Base-by-base conservation (phyloP, 352 stramenopile species). In the Pelagophyceae sp. region DNA sequence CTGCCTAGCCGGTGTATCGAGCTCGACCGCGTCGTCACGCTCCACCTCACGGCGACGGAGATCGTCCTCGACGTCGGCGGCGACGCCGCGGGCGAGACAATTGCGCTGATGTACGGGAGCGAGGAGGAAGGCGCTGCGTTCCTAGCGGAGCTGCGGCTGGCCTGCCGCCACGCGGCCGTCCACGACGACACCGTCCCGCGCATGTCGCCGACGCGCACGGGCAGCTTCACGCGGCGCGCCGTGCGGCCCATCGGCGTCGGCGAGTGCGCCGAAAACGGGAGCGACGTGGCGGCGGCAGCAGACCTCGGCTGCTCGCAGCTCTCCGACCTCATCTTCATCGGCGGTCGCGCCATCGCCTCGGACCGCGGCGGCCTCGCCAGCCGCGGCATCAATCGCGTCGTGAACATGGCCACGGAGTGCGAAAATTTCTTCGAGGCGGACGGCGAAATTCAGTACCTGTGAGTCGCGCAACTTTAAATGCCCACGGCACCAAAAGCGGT, bases 331-430 rank as follows among this genome's bases (percentile, higher is more conserved):
- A 25, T 80, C 25, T 75, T 65, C 27, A 74, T 76, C 37, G 77
- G 77, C 40, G 63, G 77, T 29, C 71, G 71, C n/a, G 37, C 50
- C 37, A 64, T 75, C 29, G 77, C 71, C 23, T n/a, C 31, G 23
- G 77, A 80, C 51, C 0, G 11, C 0, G 38, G 20, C 61, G 77
- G 67, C 0, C 72, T 75, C 33, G 5, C 5, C 15, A 27, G 15
- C 29, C n/a, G 51, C 6, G 54, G 71, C 33, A 70, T 80, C 40
- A 80, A 71, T 31, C 77, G 78, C 61, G 77, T 80, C 40, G 23
- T 80, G 23, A 75, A 60, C 50, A 71, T 80, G 50, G 38, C 38
- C 38, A 54, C 35, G 38, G 61, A 75, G 45, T 78, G 70, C 65
- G 71, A 78, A 20, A 37, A 78, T 54, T 60, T 63, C 71, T 65